Conservation (phyloP, 2,329 filamentous ascomycete species). For the Coleophoma cylindrospora region DNA sequence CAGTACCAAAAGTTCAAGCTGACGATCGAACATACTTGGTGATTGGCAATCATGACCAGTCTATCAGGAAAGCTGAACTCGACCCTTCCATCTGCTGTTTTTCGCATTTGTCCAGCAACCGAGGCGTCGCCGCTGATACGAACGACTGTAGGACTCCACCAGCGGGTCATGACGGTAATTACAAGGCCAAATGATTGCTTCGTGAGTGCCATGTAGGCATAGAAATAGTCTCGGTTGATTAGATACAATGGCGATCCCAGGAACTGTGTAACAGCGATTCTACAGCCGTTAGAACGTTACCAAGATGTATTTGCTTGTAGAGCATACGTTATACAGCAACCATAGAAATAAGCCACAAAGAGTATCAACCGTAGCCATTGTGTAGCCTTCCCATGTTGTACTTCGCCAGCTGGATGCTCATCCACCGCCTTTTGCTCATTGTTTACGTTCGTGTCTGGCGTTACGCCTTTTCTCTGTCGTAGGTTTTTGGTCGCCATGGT, state of each 20-base stretch:
- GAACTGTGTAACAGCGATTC: slow-evolving; percentile 67
- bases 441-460: slow-evolving; percentile 2
- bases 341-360: slow-evolving; percentile 21
- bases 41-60: slow-evolving; percentile 80
- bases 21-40: slow-evolving; percentile 50
- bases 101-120: slow-evolving; percentile 68
- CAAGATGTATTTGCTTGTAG: not conserved
- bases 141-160: slow-evolving; percentile 81
- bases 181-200: slow-evolving; percentile 79
- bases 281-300: slow-evolving; percentile 27
- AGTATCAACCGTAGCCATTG: slow-evolving; percentile 23
- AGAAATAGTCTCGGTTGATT: slow-evolving; percentile 71
- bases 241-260: slow-evolving; percentile 73
- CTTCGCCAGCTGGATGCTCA: slow-evolving; percentile 26
- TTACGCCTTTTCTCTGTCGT: slow-evolving; percentile 17
- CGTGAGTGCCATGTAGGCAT: slow-evolving; percentile 81
- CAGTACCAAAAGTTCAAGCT: slow-evolving; percentile 8
- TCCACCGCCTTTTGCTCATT: slow-evolving; percentile 9
- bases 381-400: slow-evolving; percentile 22
- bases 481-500: slow-evolving; percentile 18
- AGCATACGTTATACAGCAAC: slow-evolving; percentile 22
- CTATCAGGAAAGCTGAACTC: slow-evolving; percentile 78
- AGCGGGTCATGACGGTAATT: slow-evolving; percentile 75
- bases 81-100: slow-evolving; percentile 66
- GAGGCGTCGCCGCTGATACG: slow-evolving; percentile 79